Conservation (phyloP, 257 asterid species). For the Lantana camara region DNA sequence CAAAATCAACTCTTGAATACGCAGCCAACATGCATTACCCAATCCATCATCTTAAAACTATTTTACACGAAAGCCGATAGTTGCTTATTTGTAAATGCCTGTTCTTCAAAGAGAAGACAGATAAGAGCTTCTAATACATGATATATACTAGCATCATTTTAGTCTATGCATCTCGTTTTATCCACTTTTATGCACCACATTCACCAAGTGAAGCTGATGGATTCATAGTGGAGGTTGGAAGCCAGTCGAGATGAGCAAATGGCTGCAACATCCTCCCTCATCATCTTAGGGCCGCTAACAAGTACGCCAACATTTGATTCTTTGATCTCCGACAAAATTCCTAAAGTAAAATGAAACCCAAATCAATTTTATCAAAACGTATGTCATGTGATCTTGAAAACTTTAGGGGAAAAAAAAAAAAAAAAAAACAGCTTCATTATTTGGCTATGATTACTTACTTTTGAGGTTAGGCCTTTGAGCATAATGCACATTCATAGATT, state of each 20-base stretch:
- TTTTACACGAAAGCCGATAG: conserved; percentile 25
- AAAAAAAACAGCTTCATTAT: neutral
- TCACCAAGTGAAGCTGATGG: conserved; percentile 97
- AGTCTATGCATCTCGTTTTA: conserved; percentile 13
- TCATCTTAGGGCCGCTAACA: conserved; percentile 80
- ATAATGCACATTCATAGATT: conserved; percentile 64
- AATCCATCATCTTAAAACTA: conserved; percentile 23
- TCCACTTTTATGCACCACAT: neutral
- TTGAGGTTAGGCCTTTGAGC: conserved; percentile 81
- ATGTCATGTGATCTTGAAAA: no score
- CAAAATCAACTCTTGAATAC: neutral
- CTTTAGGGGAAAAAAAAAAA: no score
- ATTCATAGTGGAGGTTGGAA: conserved; percentile 70
- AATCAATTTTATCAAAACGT: neutral
- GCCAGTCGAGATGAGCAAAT: conserved; percentile 69
- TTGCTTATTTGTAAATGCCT: conserved; percentile 21
- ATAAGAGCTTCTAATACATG: conserved; percentile 19
- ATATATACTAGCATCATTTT: neutral
- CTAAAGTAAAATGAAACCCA: conserved; percentile 36
- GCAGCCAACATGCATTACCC: conserved; percentile 5
- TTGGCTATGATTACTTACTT: conserved; percentile 52
- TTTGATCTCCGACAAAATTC: conserved; percentile 56
- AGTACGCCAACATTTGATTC: conserved; percentile 73
- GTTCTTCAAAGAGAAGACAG: conserved; percentile 6
- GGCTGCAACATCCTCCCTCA: conserved; percentile 86